These are phyloP conservation scores for Patellifolia procumbens DNA, from an alignment of 179 eudicot species.

Conservation along the genomic window DNA sequence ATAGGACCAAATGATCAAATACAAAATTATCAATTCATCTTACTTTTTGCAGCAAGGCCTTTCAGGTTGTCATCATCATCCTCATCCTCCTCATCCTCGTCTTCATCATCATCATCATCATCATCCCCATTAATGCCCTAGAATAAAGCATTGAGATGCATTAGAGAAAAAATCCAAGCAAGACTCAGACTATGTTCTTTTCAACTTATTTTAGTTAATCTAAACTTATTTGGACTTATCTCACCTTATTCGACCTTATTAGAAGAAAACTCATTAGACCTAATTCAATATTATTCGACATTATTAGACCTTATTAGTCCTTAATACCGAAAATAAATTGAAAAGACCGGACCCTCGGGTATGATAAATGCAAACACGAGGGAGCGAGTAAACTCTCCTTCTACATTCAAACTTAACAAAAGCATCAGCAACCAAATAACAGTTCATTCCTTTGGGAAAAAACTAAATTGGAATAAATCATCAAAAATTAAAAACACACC, in stretches of 20 bases:
- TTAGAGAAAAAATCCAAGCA: constrained; percentile 4
- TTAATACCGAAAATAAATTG: too few relatives aligned
- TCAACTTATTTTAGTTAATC: too few relatives aligned
- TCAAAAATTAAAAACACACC: constrained; percentile 39
- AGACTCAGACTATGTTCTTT: too few relatives aligned
- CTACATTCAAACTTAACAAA: background rate
- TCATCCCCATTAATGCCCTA: constrained; percentile 40
- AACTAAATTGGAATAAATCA: background rate
- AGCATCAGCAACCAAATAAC: background rate
- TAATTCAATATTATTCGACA: too few relatives aligned
- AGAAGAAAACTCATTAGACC: too few relatives aligned
- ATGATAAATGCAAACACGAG: background rate
- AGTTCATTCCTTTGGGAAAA: background rate
- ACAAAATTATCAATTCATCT: constrained; percentile 22
- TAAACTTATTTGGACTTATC: too few relatives aligned
- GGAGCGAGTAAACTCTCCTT: background rate
- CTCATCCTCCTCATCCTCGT: constrained; percentile 53
- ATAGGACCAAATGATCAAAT: background rate
- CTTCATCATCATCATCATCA: constrained; percentile 49
- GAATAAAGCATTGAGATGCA: background rate
- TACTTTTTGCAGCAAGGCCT: constrained; percentile 71
- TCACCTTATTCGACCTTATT: too few relatives aligned
- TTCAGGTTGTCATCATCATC: constrained; percentile 39
- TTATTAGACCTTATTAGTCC: too few relatives aligned
- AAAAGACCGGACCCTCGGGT: too few relatives aligned